Conservation (phyloP, 2,329 filamentous ascomycete species). For the Ascocoryne sarcoides region DNA sequence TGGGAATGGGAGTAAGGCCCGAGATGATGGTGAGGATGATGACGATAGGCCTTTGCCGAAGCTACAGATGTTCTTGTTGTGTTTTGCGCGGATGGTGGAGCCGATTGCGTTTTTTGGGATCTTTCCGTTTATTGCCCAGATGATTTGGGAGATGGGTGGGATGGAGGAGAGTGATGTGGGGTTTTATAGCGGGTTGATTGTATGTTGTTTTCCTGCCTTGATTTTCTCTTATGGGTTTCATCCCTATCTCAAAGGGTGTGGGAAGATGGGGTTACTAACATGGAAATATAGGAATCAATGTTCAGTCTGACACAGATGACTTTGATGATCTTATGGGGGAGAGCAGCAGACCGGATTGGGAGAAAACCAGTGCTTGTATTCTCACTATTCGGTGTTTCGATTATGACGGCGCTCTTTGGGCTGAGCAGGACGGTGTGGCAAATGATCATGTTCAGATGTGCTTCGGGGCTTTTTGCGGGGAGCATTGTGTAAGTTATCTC, state of each 20-base stretch:
- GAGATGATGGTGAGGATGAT: slow-evolving; percentile 2
- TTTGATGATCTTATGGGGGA: slow-evolving; percentile 71
- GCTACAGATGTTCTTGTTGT: slow-evolving; percentile 62
- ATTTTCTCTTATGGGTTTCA: background rate
- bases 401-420: slow-evolving; percentile 58
- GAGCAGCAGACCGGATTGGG: slow-evolving; percentile 57
- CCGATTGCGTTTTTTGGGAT: slow-evolving; percentile 79
- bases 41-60: slow-evolving; percentile 43
- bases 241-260: background rate
- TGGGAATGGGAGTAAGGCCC: background rate
- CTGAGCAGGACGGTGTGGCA: slow-evolving; percentile 57
- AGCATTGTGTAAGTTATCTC: slow-evolving; percentile 48
- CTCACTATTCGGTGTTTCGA: slow-evolving; percentile 54
- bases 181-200: slow-evolving; percentile 69
- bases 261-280: background rate
- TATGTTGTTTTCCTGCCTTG: slow-evolving; percentile 8
- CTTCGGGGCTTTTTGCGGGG: slow-evolving; percentile 66
- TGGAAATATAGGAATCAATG: slow-evolving; percentile 42
- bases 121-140: slow-evolving; percentile 71
- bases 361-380: slow-evolving; percentile 64
- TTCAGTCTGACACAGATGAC: slow-evolving; percentile 69
- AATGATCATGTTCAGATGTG: slow-evolving; percentile 64
- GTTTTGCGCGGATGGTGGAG: slow-evolving; percentile 64
- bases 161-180: slow-evolving; percentile 60
- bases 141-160: slow-evolving; percentile 59